These are phyloP conservation scores for Phalaenopsis equestris DNA, from an alignment of 106 monocot species.

Conservation along the genomic window DNA sequence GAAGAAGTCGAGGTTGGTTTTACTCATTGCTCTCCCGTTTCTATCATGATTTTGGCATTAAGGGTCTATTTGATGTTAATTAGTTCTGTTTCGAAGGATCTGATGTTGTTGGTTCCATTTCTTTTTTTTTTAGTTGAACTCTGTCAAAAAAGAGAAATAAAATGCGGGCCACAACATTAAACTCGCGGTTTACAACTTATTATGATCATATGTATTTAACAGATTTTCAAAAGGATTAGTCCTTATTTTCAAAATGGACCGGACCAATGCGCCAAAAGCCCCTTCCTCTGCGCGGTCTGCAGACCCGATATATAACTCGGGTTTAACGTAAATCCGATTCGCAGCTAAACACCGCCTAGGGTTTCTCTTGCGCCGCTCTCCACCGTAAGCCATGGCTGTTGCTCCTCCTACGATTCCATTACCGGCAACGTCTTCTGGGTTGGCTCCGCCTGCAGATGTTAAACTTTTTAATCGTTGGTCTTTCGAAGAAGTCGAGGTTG, in stretches of 20 bases:
- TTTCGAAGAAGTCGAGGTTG: constrained; percentile 27
- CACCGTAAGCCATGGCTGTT: not conserved
- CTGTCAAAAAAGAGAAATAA: too few relatives aligned
- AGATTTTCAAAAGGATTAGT: too few relatives aligned
- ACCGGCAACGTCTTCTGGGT: not conserved
- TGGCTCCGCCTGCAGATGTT: constrained; percentile 7
- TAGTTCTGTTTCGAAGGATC: not conserved
- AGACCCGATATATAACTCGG: too few relatives aligned
- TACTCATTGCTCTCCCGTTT: not conserved
- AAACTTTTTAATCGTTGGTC: constrained; percentile 37
- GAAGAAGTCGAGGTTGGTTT: constrained; percentile 21
- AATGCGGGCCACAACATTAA: too few relatives aligned
- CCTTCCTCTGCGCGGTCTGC: too few relatives aligned
- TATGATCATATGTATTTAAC: too few relatives aligned
- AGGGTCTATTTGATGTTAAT: not conserved
- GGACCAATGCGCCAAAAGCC: too few relatives aligned
- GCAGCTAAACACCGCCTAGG: not conserved
- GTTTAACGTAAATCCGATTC: too few relatives aligned
- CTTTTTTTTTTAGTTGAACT: not conserved
- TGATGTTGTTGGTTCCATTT: not conserved
- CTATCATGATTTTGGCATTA: not conserved
- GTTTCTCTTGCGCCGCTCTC: not conserved
- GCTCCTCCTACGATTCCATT: not conserved
- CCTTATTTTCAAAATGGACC: too few relatives aligned
- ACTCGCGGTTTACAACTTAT: too few relatives aligned